Evolutionary conservation across 352 stramenopile species (phyloP).

Genomic region (Pythium rhizo-oryzae): DNA sequence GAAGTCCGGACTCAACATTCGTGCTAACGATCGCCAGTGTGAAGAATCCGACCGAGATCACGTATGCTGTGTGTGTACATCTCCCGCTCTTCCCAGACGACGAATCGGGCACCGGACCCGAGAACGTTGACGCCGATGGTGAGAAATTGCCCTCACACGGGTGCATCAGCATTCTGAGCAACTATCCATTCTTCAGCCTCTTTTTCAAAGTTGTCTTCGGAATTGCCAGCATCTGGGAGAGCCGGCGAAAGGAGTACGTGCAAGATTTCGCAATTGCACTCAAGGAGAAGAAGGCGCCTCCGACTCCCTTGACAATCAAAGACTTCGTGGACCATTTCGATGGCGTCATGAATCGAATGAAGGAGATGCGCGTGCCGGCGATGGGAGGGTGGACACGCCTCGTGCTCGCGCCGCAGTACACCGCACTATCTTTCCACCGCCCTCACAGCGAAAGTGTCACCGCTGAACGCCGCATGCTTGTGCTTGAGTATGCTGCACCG

Average conservation of each 20-base stretch:
- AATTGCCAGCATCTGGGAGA: constrained; percentile 72
- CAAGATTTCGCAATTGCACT: constrained; percentile 33
- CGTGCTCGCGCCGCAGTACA: constrained; percentile 54
- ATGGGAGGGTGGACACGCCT: constrained; percentile 82
- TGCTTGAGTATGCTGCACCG: constrained; percentile 75
- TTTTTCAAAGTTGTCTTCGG: constrained; percentile 86
- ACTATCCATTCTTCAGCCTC: constrained; percentile 83
- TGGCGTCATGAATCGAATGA: constrained; percentile 55
- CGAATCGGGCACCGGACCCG: constrained; percentile 24
- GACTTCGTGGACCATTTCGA: constrained; percentile 75
- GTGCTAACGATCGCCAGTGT: constrained; percentile 66
- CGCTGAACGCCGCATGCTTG: constrained; percentile 57
- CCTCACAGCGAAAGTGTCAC: constrained; percentile 62
- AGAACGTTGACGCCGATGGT: constrained; percentile 23
- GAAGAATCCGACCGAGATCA: constrained; percentile 50
- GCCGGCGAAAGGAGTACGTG: constrained; percentile 44
- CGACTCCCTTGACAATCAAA: constrained; percentile 40
- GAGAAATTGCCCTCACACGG: constrained; percentile 44
- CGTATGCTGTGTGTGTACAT: constrained; percentile 72
- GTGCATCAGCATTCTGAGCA: constrained; percentile 74
- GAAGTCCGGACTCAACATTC: constrained; percentile 67
- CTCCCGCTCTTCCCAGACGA: constrained; percentile 64
- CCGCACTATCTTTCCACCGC: constrained; percentile 76
- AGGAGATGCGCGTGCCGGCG: constrained; percentile 60
- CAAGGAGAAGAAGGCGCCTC: constrained; percentile 33